Conservation (phyloP, 306 rosid genomes). For the Carpinus fangiana region DNA sequence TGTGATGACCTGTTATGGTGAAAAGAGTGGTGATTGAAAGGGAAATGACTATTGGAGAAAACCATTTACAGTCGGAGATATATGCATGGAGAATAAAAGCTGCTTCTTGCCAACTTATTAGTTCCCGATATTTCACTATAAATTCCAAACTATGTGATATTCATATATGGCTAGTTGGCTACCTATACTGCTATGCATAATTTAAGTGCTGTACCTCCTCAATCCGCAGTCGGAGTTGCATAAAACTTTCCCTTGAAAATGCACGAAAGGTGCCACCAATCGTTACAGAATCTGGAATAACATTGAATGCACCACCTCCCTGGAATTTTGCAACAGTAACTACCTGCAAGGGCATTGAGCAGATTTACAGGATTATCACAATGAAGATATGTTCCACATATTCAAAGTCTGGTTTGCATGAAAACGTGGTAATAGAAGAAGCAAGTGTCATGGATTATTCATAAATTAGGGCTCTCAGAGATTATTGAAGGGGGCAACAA, state of each 20-base stretch:
- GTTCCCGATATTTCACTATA: background rate
- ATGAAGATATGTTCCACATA: slow-evolving; percentile 17
- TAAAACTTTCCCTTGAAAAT: slow-evolving; percentile 52
- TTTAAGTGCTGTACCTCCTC: slow-evolving; percentile 51
- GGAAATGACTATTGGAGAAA: background rate
- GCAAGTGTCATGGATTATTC: background rate
- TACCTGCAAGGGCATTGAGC: slow-evolving; percentile 51
- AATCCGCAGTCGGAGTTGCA: slow-evolving; percentile 56
- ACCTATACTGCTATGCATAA: background rate
- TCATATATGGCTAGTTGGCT: background rate
- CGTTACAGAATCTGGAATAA: slow-evolving; percentile 85
- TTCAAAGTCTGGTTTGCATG: background rate
- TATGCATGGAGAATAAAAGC: background rate
- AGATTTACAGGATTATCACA: slow-evolving; percentile 20
- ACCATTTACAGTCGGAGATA: background rate
- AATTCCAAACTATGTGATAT: background rate
- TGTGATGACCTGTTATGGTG: slow-evolving; percentile 55
- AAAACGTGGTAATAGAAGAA: background rate
- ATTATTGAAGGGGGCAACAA: background rate
- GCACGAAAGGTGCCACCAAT: slow-evolving; percentile 90
- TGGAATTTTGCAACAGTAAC: slow-evolving; percentile 72
- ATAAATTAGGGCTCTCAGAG: background rate
- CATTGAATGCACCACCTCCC: slow-evolving; percentile 89
- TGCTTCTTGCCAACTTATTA: background rate
- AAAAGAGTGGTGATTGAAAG: background rate